Evolutionary conservation across 345 rosid species (phyloP).

Genomic region (Lagerstroemia speciosa): DNA sequence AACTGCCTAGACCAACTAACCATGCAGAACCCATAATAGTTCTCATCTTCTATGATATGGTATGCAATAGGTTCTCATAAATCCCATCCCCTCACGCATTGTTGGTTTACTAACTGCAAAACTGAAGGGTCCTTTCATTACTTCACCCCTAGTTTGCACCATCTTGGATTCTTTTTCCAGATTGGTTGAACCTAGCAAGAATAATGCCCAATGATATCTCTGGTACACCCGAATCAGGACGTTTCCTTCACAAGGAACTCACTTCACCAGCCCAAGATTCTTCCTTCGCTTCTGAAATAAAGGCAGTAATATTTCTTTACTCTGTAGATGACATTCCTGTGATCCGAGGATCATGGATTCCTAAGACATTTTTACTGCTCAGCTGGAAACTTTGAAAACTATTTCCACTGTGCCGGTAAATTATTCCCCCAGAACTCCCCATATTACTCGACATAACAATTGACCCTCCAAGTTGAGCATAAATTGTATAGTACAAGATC

Average conservation of each 20-base stretch:
- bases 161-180: conserved; percentile 26
- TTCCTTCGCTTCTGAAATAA: not conserved
- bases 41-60: not conserved
- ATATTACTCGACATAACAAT: not conserved
- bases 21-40: not conserved
- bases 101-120: not conserved
- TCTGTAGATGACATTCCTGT: not conserved
- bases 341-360: not conserved
- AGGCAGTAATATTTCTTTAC: not conserved
- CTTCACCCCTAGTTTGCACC: conserved; percentile 12
- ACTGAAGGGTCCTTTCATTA: not conserved
- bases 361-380: not conserved
- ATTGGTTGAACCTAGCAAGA: conserved; percentile 17
- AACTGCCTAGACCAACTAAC: not conserved
- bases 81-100: not conserved
- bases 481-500: no score
- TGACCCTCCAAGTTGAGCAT: conserved; percentile 4
- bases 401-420: not conserved
- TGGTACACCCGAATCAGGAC: not conserved
- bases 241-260: not conserved
- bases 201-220: conserved; percentile 21
- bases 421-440: not conserved
- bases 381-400: not conserved
- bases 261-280: not conserved
- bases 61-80: not conserved